phyloP scores from a whole-genome alignment of 2,329 filamentous ascomycete genomes.

The Alternaria dauci region DNA sequence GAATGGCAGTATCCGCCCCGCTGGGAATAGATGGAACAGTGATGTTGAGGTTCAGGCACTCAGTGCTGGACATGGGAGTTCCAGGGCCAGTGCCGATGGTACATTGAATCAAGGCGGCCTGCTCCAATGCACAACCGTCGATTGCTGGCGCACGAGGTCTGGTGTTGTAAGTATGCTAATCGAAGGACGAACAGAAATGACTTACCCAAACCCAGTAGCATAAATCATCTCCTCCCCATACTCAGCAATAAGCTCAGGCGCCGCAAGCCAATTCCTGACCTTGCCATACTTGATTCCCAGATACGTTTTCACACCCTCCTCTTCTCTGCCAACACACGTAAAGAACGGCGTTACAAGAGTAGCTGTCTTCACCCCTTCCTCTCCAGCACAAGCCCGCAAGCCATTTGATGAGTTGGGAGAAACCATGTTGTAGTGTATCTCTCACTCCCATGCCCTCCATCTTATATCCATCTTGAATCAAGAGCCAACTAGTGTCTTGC shows the following conservation, averaged over 20 bases:
- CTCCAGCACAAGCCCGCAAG: neutral
- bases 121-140: conserved; percentile 29
- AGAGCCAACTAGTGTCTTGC: neutral
- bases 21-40: conserved; percentile 49
- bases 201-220: conserved; percentile 44
- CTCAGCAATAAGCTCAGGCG: conserved; percentile 34
- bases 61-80: conserved; percentile 53
- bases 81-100: conserved; percentile 11
- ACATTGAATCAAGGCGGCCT: conserved; percentile 34
- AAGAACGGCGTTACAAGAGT: conserved; percentile 19
- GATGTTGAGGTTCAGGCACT: conserved; percentile 62
- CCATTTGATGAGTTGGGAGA: neutral
- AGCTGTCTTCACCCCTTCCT: neutral
- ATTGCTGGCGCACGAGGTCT: conserved; percentile 30
- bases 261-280: conserved; percentile 42
- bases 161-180: neutral
- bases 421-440: neutral
- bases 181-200: neutral
- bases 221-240: conserved; percentile 30
- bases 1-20: conserved; percentile 43
- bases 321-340: conserved; percentile 18
- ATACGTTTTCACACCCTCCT: conserved; percentile 34
- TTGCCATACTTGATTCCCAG: conserved; percentile 48
- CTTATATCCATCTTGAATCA: neutral
- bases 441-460: neutral